Conservation (phyloP, 345 rosid species). For the Pugionium dolabratum region DNA sequence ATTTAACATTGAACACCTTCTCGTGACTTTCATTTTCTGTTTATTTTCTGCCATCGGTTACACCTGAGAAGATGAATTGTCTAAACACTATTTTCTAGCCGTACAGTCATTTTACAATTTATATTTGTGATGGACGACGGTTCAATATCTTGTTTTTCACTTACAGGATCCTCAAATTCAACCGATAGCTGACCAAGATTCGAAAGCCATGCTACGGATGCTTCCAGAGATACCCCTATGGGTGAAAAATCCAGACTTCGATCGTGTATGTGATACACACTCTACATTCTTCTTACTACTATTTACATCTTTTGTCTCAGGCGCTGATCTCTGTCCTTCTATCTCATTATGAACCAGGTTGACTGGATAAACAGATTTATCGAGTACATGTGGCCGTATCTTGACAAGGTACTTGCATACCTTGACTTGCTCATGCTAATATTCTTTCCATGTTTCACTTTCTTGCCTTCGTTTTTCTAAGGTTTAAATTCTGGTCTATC, state of each 20-base stretch:
- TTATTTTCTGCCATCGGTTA: too few species aligned
- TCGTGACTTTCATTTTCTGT: too few species aligned
- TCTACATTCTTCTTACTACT: background rate
- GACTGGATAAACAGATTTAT: constrained; percentile 92
- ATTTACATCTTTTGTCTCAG: constrained; percentile 4
- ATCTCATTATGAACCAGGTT: constrained; percentile 46
- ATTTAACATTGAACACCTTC: too few species aligned
- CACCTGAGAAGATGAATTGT: too few species aligned
- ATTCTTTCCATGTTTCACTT: background rate
- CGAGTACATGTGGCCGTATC: constrained; percentile 87
- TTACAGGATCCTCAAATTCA: constrained; percentile 68
- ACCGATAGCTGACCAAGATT: constrained; percentile 70
- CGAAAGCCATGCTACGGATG: constrained; percentile 72
- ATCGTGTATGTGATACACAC: constrained; percentile 65
- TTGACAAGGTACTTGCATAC: constrained; percentile 77
- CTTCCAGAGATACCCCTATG: constrained; percentile 93
- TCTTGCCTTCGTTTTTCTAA: constrained; percentile 1
- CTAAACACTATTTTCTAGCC: too few species aligned
- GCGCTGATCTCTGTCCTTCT: background rate
- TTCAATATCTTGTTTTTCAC: too few species aligned
- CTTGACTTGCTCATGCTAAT: background rate
- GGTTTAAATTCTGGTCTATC: constrained; percentile 5
- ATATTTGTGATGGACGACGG: too few species aligned
- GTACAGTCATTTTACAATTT: too few species aligned
- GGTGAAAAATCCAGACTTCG: constrained; percentile 92